Base-by-base conservation (phyloP, 2,329 filamentous ascomycete species). In the Scortechinia acanthostroma region DNA sequence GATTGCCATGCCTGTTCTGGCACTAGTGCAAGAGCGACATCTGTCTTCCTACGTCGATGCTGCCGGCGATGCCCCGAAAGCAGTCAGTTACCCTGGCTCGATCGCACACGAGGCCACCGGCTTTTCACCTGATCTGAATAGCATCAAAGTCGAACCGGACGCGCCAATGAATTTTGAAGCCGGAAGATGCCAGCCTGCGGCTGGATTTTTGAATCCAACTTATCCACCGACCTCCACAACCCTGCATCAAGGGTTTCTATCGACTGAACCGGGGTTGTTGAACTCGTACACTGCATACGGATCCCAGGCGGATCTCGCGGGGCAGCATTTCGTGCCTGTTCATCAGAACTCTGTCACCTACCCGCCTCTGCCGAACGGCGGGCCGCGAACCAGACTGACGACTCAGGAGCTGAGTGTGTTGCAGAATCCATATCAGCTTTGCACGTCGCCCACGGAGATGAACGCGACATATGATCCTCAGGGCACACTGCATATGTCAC, bases 1-100 rank as follows among this genome's bases (percentile, higher is more conserved):
- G 52, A 86, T 95, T 57, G 88, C 87, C 55, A 76, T 95, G 57
- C 90, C 91, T 0, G 78, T 95, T 22, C 69, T 95, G 46, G 66
- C 69, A 15, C 68, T 83, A 2, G 77, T 30, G 25, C 25, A 30
- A n/a, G 25, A 30, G n/a, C 25, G 25, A 30, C 10, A 30, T 10
- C 10, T 30, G 25, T n/a, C 25, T 30, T 30, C 25, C 10, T n/a
- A 30, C 25, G n/a, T n/a, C 25, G n/a, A 30, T n/a, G 10, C 25
- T n/a, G n/a, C 10, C 25, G 25, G 25, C 25, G n/a, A 30, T 30
- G 10, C n/a, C 25, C 25, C 10, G 25, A 30, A 10, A 30, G 25
- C 10, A 30, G n/a, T 30, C 25, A 30, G 25, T 10, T 30, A 30
- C 25, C 25, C n/a, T 30, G 10, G 25, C 10, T 30, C 25, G n/a